Evolutionary conservation across 331 rosid species (phyloP).

Genomic region (Erythrophleum ivorense): DNA sequence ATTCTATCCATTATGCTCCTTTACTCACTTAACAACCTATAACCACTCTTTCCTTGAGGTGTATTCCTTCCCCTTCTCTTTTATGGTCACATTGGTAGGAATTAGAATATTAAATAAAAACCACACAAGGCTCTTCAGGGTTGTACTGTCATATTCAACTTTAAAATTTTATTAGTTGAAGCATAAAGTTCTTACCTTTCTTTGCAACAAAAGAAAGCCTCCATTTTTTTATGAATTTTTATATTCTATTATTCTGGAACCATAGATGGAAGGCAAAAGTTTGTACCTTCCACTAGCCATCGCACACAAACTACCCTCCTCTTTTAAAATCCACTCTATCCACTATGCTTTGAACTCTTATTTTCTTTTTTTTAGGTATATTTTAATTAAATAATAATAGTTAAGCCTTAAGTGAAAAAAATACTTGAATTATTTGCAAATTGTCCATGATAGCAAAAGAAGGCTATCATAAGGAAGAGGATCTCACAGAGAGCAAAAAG

Average conservation of each 20-base stretch:
- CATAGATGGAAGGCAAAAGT: constrained; percentile 87
- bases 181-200: not conserved
- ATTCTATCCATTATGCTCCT: constrained; percentile 25
- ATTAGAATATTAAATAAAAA: constrained; percentile 29
- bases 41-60: constrained; percentile 83
- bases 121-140: not conserved
- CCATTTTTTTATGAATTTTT: not conserved
- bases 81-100: constrained; percentile 18
- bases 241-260: constrained; percentile 79
- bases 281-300: constrained; percentile 70
- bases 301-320: constrained; percentile 83
- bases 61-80: not conserved
- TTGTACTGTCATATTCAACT: not conserved
- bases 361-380: no score
- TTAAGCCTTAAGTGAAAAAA: no score
- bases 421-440: no score
- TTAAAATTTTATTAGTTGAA: not conserved
- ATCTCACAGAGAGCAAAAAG: no score
- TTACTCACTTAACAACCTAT: constrained; percentile 74
- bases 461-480: no score
- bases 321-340: no score
- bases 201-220: not conserved
- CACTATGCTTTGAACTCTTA: no score
- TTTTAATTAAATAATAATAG: no score
- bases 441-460: no score